phyloP scores from a whole-genome alignment of 2,329 filamentous ascomycete species.

The Cordyceps militaris region DNA sequence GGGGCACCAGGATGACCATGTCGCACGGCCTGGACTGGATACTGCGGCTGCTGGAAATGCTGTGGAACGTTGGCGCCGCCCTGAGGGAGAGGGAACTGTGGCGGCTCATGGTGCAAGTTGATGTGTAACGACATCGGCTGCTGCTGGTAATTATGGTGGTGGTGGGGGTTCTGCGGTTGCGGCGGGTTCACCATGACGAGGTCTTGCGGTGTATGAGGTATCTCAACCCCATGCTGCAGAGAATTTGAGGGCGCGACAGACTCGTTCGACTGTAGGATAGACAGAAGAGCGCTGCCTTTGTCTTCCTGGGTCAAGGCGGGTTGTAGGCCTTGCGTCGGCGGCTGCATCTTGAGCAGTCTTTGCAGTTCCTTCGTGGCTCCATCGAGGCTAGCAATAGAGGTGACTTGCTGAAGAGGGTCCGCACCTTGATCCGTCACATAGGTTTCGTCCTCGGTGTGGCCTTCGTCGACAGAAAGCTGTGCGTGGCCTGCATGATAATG shows the following conservation, averaged over 20 bases:
- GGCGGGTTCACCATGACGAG: conserved; percentile 42
- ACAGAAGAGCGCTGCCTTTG: conserved; percentile 46
- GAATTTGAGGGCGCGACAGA: conserved; percentile 13
- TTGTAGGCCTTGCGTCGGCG: conserved; percentile 43
- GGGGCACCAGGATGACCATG: conserved; percentile 12
- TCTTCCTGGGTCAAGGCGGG: conserved; percentile 24
- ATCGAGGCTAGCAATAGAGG: conserved; percentile 39
- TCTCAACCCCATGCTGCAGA: conserved; percentile 20
- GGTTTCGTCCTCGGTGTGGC: conserved; percentile 56
- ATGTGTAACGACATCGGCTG: conserved; percentile 23
- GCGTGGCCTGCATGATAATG: conserved; percentile 37
- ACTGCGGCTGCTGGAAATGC: conserved; percentile 15
- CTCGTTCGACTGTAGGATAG: conserved; percentile 40
- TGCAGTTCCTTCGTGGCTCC: conserved; percentile 47
- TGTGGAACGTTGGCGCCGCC: neutral
- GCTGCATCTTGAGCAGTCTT: conserved; percentile 49
- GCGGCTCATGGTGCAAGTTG: conserved; percentile 25
- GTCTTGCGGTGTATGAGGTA: conserved; percentile 48
- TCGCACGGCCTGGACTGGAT: conserved; percentile 5
- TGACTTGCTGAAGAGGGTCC: conserved; percentile 22
- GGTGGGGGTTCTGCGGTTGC: conserved; percentile 52
- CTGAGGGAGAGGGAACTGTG: conserved; percentile 21
- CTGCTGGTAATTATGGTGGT: conserved; percentile 41
- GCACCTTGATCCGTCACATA: conserved; percentile 26
- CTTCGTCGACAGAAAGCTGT: conserved; percentile 42